Evolutionary conservation across 768 basidiomycete species (phyloP).

Genomic region (Leccinellum luteum): DNA sequence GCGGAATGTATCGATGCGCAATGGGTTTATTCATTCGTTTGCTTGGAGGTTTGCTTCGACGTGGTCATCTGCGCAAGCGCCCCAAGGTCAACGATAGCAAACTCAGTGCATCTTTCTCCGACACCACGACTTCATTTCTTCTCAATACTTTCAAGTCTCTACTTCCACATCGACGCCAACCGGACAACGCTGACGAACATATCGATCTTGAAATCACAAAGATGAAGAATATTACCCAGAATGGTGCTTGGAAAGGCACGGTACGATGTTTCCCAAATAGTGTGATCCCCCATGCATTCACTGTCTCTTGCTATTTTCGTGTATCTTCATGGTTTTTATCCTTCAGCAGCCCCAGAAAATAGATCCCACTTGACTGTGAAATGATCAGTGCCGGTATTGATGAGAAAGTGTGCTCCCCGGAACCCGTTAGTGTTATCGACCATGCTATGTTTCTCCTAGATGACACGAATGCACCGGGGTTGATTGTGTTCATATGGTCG

Average conservation of each 20-base stretch:
- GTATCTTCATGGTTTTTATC: slow-evolving; percentile 1
- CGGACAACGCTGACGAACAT: neutral
- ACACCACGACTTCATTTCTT: neutral
- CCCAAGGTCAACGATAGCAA: slow-evolving; percentile 9
- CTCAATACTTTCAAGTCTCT: neutral
- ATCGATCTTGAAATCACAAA: slow-evolving; percentile 24
- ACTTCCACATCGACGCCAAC: neutral
- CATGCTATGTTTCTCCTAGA: slow-evolving; percentile 36
- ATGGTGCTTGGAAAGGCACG: slow-evolving; percentile 52
- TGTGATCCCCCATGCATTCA: slow-evolving; percentile 35
- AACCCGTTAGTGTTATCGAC: slow-evolving; percentile 58
- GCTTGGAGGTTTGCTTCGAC: slow-evolving; percentile 8
- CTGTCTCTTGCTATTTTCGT: neutral
- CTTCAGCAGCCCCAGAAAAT: slow-evolving; percentile 56
- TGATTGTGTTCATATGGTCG: neutral
- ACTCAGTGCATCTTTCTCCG: neutral
- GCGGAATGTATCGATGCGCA: neutral
- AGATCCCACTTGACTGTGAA: slow-evolving; percentile 85
- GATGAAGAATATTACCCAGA: slow-evolving; percentile 45
- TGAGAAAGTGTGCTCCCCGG: neutral
- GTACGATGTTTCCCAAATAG: slow-evolving; percentile 38
- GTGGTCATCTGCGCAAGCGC: slow-evolving; percentile 13
- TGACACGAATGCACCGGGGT: neutral
- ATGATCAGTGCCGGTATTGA: slow-evolving; percentile 3
- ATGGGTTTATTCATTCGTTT: neutral